These are phyloP conservation scores for Toxoplasma gondii DNA, from an alignment of 169 alveolate genomes.

Conservation along the genomic window DNA sequence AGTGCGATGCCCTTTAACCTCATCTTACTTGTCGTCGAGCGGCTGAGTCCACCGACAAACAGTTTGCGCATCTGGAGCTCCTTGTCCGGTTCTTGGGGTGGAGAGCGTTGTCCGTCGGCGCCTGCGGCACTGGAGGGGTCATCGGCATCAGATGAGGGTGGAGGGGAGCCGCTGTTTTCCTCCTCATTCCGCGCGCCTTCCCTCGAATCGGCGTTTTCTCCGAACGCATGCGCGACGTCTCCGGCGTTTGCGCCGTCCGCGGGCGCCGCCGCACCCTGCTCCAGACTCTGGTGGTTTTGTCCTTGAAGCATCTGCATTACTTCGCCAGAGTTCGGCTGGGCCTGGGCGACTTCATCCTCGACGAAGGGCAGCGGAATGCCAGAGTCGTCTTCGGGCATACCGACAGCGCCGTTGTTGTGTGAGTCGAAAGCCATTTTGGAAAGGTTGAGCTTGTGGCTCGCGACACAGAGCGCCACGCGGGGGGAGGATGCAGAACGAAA, in stretches of 20 bases:
- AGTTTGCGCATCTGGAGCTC: constrained; percentile 8
- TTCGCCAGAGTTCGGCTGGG: not conserved
- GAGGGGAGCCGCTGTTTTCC: not conserved
- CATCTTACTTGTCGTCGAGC: not conserved
- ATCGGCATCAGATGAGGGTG: not conserved
- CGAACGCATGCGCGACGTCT: not conserved
- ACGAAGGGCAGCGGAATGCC: constrained; percentile 14
- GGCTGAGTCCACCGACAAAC: constrained; percentile 53
- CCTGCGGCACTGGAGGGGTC: not conserved
- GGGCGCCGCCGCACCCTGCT: not conserved
- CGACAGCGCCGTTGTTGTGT: not conserved
- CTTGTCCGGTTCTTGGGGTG: not conserved
- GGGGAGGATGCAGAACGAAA: not conserved
- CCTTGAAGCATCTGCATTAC: not conserved
- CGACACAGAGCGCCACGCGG: not conserved
- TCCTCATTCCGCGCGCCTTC: not conserved
- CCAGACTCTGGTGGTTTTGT: not conserved
- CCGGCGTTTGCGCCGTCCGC: not conserved
- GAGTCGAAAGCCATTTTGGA: not conserved
- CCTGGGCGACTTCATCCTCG: constrained; percentile 17
- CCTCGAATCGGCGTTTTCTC: not conserved
- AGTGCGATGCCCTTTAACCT: not conserved
- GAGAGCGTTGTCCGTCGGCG: not conserved
- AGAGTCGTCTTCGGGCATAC: constrained; percentile 15
- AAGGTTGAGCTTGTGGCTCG: not conserved